Percentiles rank a stretch among this genome's conserved stretches.
These are phyloP conservation scores for Brassica incana DNA, from an alignment of 345 rosid genomes.

Conservation along the genomic window DNA sequence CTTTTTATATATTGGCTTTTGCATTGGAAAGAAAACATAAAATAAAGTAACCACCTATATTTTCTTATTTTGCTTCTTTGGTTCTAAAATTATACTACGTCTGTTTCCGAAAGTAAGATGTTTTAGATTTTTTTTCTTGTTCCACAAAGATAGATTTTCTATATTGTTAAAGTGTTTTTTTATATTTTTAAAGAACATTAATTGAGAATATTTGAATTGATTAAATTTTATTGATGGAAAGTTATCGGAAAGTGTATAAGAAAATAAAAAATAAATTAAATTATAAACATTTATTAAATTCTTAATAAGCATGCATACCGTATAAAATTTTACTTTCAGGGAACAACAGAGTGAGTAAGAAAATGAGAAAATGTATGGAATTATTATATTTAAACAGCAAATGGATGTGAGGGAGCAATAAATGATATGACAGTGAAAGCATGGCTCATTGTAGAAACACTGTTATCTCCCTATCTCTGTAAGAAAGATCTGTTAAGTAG, in stretches of 20 bases:
- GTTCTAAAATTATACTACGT: not conserved
- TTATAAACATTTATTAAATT: too few species aligned
- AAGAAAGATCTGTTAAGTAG: slow-evolving; percentile 42
- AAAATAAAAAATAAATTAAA: too few species aligned
- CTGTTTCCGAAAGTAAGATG: too few species aligned
- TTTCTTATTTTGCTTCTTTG: not conserved
- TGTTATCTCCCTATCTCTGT: slow-evolving; percentile 42
- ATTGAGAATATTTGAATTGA: too few species aligned
- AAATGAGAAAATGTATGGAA: not conserved
- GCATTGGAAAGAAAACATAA: slow-evolving; percentile 25
- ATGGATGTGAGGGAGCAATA: slow-evolving; percentile 30
- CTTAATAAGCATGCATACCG: too few species aligned
- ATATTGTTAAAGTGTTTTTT: too few species aligned
- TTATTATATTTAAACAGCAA: not conserved
- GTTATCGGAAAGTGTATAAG: too few species aligned
- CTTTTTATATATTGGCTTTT: slow-evolving; percentile 28
- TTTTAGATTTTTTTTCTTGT: too few species aligned
- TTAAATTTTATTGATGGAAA: too few species aligned
- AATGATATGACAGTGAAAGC: slow-evolving; percentile 44
- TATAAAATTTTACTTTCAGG: too few species aligned
- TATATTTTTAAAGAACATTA: too few species aligned
- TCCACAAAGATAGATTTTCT: too few species aligned
- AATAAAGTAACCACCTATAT: slow-evolving; percentile 26
- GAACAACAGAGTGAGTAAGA: not conserved
- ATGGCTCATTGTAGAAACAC: slow-evolving; percentile 44